Conservation (phyloP, 1,284 basidiomycete species). For the Cryptococcus sp. region DNA sequence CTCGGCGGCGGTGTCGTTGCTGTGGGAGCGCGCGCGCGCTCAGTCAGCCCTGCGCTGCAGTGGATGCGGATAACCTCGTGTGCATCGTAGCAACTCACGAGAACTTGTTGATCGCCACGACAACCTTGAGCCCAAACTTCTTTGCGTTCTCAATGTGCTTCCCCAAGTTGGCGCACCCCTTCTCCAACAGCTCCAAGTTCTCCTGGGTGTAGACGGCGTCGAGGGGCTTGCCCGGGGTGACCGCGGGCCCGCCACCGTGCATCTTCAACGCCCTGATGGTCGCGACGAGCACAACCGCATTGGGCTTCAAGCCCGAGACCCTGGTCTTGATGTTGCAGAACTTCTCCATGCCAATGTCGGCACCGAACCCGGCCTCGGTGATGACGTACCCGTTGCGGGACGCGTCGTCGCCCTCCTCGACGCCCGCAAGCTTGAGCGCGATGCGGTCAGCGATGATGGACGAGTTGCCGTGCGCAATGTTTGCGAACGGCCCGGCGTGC, state of each 20-base stretch:
- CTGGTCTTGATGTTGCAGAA: slow-evolving; percentile 99
- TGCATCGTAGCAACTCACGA: slow-evolving; percentile 65
- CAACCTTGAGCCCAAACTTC: slow-evolving; percentile 95
- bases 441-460: slow-evolving; percentile 96
- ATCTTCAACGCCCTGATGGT: slow-evolving; percentile 98
- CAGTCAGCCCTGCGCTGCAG: background rate
- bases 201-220: slow-evolving; percentile 93
- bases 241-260: slow-evolving; percentile 97
- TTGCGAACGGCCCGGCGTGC: slow-evolving; percentile 97
- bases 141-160: slow-evolving; percentile 93
- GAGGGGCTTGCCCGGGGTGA: slow-evolving; percentile 91
- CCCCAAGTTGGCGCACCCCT: slow-evolving; percentile 88
- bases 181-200: slow-evolving; percentile 82
- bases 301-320: slow-evolving; percentile 84
- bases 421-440: slow-evolving; percentile 93
- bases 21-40: too few species aligned
- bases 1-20: slow-evolving; percentile 87
- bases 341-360: slow-evolving; percentile 99
- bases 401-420: slow-evolving; percentile 81
- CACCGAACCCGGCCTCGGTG: slow-evolving; percentile 97
- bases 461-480: slow-evolving; percentile 98
- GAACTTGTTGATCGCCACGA: slow-evolving; percentile 95
- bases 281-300: slow-evolving; percentile 93
- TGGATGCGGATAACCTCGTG: background rate
- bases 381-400: slow-evolving; percentile 89